Evolutionary conservation across 192 early-diverging fungal genomes (phyloP).

Genomic region (Coemansia sp.): DNA sequence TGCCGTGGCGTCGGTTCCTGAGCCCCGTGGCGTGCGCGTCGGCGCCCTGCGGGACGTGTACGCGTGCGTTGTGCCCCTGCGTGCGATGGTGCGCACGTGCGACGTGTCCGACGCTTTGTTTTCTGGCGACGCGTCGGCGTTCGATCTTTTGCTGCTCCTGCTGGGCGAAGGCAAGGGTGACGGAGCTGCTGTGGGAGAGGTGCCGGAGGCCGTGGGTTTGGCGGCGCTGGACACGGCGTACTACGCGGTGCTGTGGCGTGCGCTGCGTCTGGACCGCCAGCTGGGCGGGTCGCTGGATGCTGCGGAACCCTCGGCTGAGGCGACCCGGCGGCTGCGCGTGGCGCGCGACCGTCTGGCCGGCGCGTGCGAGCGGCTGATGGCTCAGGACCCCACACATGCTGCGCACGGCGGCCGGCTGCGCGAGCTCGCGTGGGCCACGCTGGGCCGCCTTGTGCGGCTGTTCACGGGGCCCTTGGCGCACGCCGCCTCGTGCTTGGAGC

Average conservation of each 20-base stretch:
- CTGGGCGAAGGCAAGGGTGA: constrained; percentile 15
- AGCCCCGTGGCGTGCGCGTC: constrained; percentile 9
- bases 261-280: constrained; percentile 18
- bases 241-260: constrained; percentile 40
- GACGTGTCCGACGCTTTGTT: constrained; percentile 23
- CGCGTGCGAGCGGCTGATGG: constrained; percentile 19
- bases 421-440: constrained; percentile 38
- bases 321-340: constrained; percentile 6
- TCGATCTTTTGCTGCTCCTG: constrained; percentile 15
- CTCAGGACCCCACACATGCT: background rate
- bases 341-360: constrained; percentile 26
- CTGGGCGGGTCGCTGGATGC: constrained; percentile 5
- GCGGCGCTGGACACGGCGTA: constrained; percentile 35
- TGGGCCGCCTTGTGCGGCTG: constrained; percentile 25
- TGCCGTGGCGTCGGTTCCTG: constrained; percentile 19
- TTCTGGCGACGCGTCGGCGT: background rate
- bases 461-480: constrained; percentile 28
- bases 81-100: constrained; percentile 17
- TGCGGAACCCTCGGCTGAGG: background rate
- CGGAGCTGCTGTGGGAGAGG: constrained; percentile 3
- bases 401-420: constrained; percentile 17
- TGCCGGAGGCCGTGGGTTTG: constrained; percentile 22
- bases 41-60: constrained; percentile 19
- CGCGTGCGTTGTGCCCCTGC: constrained; percentile 25
- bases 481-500: constrained; percentile 2